Conservation (phyloP, 352 stramenopile genomes). For the Phytopythium montanum region DNA sequence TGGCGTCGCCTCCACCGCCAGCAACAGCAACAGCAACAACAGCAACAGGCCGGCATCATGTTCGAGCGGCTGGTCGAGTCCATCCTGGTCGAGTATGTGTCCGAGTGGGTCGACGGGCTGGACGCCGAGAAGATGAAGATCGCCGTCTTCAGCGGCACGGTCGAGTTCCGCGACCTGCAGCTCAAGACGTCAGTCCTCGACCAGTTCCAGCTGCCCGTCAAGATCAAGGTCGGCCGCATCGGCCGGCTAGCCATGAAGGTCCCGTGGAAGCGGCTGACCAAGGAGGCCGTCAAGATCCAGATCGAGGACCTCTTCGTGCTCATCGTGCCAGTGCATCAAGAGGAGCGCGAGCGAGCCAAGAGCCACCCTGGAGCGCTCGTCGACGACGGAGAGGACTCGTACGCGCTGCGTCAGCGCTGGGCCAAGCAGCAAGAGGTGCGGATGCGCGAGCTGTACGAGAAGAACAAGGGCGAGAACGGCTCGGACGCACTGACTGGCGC, state of each 20-base stretch:
- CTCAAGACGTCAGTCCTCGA: constrained; percentile 65
- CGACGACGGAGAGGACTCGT: constrained; percentile 49
- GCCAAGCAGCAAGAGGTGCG: constrained; percentile 82
- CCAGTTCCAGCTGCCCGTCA: constrained; percentile 77
- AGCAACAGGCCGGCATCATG: constrained; percentile 29
- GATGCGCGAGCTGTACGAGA: constrained; percentile 74
- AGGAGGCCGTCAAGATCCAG: constrained; percentile 69
- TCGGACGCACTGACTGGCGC: constrained; percentile 2
- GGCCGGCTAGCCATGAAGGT: constrained; percentile 75
- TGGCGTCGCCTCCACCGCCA: not conserved
- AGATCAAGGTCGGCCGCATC: constrained; percentile 67
- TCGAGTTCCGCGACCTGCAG: constrained; percentile 77
- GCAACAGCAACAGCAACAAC: not conserved
- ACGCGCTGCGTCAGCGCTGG: constrained; percentile 57
- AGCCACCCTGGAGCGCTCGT: constrained; percentile 4
- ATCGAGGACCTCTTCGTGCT: constrained; percentile 77
- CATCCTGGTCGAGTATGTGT: constrained; percentile 84
- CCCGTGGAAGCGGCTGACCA: constrained; percentile 81
- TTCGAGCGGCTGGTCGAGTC: constrained; percentile 86
- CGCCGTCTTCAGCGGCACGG: constrained; percentile 75
- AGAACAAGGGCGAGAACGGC: constrained; percentile 48
- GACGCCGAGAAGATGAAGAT: constrained; percentile 89
- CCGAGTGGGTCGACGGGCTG: constrained; percentile 80
- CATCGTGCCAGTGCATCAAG: constrained; percentile 61
- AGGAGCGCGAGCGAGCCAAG: constrained; percentile 39